Evolutionary conservation across 1,284 basidiomycete genomes (phyloP).

Genomic region (Rhodofomes roseus): DNA sequence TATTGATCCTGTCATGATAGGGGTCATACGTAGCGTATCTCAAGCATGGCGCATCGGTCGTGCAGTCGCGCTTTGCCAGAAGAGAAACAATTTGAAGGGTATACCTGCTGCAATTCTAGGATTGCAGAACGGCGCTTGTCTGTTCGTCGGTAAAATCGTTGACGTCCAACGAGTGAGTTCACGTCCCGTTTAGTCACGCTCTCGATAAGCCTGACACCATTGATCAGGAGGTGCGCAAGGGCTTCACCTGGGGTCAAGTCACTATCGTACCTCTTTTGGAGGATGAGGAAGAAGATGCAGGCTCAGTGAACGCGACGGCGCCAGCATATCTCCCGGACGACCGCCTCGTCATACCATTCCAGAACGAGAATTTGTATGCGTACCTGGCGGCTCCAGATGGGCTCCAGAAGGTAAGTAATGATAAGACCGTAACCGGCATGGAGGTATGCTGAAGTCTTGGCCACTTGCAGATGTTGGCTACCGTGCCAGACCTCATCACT

Average conservation of each 20-base stretch:
- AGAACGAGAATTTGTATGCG: constrained; percentile 54
- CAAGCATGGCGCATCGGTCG: constrained; percentile 54
- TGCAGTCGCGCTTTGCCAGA: constrained; percentile 25
- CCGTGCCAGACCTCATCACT: constrained; percentile 56
- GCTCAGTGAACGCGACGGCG: constrained; percentile 4
- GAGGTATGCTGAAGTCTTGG: not conserved
- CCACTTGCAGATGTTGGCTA: constrained; percentile 32
- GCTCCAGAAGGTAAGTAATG: constrained; percentile 22
- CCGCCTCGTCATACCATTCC: constrained; percentile 44
- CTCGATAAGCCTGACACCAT: not conserved
- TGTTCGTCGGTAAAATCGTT: constrained; percentile 53
- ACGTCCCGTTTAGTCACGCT: not conserved
- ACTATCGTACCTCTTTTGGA: constrained; percentile 40
- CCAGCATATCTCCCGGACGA: constrained; percentile 19
- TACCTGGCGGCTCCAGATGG: constrained; percentile 36
- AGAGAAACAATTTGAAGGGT: constrained; percentile 35
- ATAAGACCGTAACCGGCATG: not conserved
- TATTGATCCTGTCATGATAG: constrained; percentile 5
- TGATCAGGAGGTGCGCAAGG: constrained; percentile 27
- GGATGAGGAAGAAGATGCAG: constrained; percentile 44
- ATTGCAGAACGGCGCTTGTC: constrained; percentile 43
- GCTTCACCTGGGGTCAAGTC: constrained; percentile 42
- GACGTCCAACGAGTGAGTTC: constrained; percentile 39
- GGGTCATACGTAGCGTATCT: constrained; percentile 43
- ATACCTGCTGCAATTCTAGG: constrained; percentile 48